Percentiles rank a stretch among this genome's conserved stretches.
Conservation (phyloP, 306 rosid genomes). For the Dalbergia cultrata region DNA sequence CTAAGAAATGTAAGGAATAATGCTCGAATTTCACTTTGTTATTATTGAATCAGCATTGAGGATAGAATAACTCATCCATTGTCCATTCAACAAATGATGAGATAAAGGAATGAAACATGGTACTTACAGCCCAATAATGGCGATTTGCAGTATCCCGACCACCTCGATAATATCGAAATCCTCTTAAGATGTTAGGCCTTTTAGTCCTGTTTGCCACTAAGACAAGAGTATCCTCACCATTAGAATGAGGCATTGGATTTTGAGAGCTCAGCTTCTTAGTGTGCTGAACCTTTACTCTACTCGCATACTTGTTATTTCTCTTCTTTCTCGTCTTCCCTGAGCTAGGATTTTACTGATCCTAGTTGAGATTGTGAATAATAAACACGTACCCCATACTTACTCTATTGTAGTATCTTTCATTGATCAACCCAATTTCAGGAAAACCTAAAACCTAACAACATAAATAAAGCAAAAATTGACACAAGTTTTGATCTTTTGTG, state of each 20-base stretch:
- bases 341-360: too few species aligned
- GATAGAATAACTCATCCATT: conserved; percentile 44
- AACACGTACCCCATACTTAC: neutral
- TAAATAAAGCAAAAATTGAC: too few species aligned
- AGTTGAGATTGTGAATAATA: too few species aligned
- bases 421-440: too few species aligned
- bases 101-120: conserved; percentile 10
- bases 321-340: too few species aligned
- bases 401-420: too few species aligned
- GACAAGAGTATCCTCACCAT: conserved; percentile 62
- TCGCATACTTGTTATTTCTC: too few species aligned
- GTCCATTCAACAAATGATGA: neutral
- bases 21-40: conserved; percentile 24
- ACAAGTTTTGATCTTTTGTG: too few species aligned
- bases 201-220: conserved; percentile 85
- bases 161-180: conserved; percentile 70
- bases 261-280: too few species aligned
- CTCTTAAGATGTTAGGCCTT: conserved; percentile 80
- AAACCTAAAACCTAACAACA: too few species aligned
- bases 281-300: too few species aligned
- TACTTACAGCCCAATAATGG: conserved; percentile 98
- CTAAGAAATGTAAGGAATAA: neutral
- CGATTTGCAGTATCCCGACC: conserved; percentile 88
- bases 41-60: neutral
- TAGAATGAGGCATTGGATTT: neutral